Percentiles rank a stretch among this genome's conserved stretches.
Conservation (phyloP, 2,329 filamentous ascomycete genomes). For the Elsinoe arachidis region DNA sequence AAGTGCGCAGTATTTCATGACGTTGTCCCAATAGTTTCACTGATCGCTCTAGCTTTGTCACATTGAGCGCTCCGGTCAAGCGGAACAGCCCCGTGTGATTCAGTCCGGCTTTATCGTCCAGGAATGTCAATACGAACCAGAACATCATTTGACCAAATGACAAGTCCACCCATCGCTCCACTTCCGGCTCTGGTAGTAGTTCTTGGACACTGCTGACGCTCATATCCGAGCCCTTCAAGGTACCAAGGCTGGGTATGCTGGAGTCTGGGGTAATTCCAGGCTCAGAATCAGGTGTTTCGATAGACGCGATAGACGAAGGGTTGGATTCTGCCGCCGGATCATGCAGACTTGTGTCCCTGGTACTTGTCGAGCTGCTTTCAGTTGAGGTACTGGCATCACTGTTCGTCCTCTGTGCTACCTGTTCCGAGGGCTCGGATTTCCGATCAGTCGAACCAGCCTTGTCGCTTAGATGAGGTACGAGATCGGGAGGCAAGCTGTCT, state of each 20-base stretch:
- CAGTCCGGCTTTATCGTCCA: slow-evolving; percentile 16
- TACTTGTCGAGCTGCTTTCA: background rate
- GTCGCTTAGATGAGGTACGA: background rate
- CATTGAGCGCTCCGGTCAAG: background rate
- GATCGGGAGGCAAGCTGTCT: background rate
- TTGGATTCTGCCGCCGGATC: background rate
- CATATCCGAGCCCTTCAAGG: background rate
- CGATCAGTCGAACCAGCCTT: background rate
- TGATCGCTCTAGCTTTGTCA: background rate
- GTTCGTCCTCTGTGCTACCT: background rate
- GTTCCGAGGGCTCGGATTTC: background rate
- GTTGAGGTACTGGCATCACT: background rate
- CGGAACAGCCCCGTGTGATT: slow-evolving; percentile 11
- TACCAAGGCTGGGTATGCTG: background rate
- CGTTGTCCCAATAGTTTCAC: slow-evolving; percentile 5
- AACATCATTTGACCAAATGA: slow-evolving; percentile 19
- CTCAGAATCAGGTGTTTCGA: background rate
- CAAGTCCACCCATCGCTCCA: background rate
- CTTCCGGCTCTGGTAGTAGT: slow-evolving; percentile 9
- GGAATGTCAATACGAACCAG: slow-evolving; percentile 14
- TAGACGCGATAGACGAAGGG: background rate
- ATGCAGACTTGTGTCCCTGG: background rate
- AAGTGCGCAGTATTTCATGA: slow-evolving; percentile 13
- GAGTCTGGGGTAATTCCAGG: background rate
- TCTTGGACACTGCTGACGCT: background rate